Evolutionary conservation across 805 yeast species (phyloP).

Genomic region (Spathaspora sp.): DNA sequence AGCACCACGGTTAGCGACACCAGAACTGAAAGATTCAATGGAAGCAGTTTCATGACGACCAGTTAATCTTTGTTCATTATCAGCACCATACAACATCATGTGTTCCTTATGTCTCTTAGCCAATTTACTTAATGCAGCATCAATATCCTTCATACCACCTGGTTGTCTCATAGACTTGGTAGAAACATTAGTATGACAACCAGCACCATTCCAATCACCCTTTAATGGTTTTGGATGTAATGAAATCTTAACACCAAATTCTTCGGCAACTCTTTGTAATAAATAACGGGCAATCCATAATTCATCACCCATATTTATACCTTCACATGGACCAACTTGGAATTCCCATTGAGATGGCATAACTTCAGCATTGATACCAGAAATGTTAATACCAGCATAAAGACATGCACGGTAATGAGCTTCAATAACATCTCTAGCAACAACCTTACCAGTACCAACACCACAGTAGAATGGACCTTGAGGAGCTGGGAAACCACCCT

Average conservation of each 20-base stretch:
- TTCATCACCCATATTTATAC: slow-evolving; percentile 96
- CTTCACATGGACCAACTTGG: slow-evolving; percentile 98
- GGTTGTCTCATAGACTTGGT: slow-evolving; percentile 86
- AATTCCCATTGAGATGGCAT: slow-evolving; percentile 99
- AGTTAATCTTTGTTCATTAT: slow-evolving; percentile 91
- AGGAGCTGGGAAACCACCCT: slow-evolving; percentile 99
- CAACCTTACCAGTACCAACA: slow-evolving; percentile 98
- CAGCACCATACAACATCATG: slow-evolving; percentile 91
- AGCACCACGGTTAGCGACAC: slow-evolving; percentile 99
- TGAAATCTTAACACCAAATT: slow-evolving; percentile 96
- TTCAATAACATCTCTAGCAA: slow-evolving; percentile 96
- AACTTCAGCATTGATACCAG: slow-evolving; percentile 99
- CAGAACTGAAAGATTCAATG: slow-evolving; percentile 83
- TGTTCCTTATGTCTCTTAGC: slow-evolving; percentile 97
- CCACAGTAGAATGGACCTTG: slow-evolving; percentile 99
- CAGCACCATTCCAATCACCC: slow-evolving; percentile 99
- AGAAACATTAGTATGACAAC: slow-evolving; percentile 98
- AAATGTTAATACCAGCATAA: slow-evolving; percentile 83
- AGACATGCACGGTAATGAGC: slow-evolving; percentile 99
- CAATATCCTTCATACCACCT: slow-evolving; percentile 96
- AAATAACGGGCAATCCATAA: slow-evolving; percentile 95
- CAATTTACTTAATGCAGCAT: slow-evolving; percentile 87
- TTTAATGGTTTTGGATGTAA: slow-evolving; percentile 98
- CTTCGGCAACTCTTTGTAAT: slow-evolving; percentile 94
- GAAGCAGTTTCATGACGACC: slow-evolving; percentile 99